Evolutionary conservation across 345 rosid species (phyloP).

Genomic region (thale cress (Arabidopsis thaliana)): DNA sequence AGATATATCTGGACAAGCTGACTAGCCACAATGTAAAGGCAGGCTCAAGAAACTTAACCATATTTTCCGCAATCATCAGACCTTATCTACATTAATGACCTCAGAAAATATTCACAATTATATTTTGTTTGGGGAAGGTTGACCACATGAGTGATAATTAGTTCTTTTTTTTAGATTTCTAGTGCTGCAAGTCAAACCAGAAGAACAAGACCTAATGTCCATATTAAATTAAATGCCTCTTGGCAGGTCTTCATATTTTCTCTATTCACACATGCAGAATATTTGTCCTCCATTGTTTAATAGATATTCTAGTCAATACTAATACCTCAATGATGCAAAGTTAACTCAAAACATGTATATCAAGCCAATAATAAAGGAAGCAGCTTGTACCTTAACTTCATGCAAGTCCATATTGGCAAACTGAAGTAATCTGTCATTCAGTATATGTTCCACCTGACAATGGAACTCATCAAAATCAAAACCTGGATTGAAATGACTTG

Average conservation of each 20-base stretch:
- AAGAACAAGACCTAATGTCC: background rate
- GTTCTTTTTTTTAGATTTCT: background rate
- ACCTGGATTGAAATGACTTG: conserved; percentile 5
- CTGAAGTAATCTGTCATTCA: conserved; percentile 91
- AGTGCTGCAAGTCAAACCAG: conserved; percentile 9
- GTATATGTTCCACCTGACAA: conserved; percentile 89
- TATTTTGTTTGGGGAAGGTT: background rate
- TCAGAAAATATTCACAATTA: background rate
- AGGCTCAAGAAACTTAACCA: conserved; percentile 16
- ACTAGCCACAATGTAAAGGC: conserved; percentile 18
- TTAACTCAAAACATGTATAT: background rate
- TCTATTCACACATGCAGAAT: conserved; percentile 18
- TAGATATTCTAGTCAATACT: background rate
- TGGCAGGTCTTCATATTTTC: conserved; percentile 13
- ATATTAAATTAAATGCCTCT: background rate
- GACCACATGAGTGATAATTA: background rate
- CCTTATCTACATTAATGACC: conserved; percentile 1
- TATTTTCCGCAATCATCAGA: background rate
- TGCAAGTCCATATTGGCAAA: conserved; percentile 85
- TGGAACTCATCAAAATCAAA: conserved; percentile 22
- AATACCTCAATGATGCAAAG: background rate
- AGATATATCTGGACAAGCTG: conserved; percentile 26
- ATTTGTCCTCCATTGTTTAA: background rate
- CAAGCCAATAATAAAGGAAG: conserved; percentile 29
- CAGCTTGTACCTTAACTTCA: conserved; percentile 84